Conservation (phyloP, 2,329 filamentous ascomycete genomes). For the Hymenoscyphus scutula region DNA sequence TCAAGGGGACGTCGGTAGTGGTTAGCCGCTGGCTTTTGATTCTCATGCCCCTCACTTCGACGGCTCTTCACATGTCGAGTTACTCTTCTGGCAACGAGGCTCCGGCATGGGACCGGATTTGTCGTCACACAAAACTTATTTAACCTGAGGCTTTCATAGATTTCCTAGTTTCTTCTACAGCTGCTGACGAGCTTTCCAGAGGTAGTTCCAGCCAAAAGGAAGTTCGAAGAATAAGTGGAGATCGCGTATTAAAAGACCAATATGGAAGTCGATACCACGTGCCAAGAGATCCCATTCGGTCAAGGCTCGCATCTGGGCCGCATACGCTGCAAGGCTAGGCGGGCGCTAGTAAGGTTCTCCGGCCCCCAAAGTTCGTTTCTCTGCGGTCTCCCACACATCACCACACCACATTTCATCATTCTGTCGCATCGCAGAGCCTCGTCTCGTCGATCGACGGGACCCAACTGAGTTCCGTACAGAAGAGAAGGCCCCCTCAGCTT, state of each 20-base stretch:
- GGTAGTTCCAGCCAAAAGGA: no score
- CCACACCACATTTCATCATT: neutral
- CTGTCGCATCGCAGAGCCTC: neutral
- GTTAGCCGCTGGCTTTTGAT: neutral
- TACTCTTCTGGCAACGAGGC: neutral
- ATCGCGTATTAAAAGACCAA: no score
- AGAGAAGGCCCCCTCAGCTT: no score
- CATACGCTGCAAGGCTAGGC: neutral
- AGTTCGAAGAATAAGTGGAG: no score
- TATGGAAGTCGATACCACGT: no score
- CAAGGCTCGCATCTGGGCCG: neutral
- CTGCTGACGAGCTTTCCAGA: no score
- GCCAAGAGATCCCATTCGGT: no score
- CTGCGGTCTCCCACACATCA: neutral
- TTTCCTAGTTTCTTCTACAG: no score
- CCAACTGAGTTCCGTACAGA: neutral
- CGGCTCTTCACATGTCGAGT: constrained; percentile 1
- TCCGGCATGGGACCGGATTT: neutral
- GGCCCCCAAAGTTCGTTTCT: neutral
- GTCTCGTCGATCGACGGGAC: neutral
- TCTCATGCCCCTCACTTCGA: neutral
- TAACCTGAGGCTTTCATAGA: neutral
- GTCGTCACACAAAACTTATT: neutral
- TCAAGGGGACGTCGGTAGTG: neutral
- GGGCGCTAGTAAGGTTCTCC: constrained; percentile 1